Base-by-base conservation (phyloP, 306 rosid species). In the Alnus glutinosa region DNA sequence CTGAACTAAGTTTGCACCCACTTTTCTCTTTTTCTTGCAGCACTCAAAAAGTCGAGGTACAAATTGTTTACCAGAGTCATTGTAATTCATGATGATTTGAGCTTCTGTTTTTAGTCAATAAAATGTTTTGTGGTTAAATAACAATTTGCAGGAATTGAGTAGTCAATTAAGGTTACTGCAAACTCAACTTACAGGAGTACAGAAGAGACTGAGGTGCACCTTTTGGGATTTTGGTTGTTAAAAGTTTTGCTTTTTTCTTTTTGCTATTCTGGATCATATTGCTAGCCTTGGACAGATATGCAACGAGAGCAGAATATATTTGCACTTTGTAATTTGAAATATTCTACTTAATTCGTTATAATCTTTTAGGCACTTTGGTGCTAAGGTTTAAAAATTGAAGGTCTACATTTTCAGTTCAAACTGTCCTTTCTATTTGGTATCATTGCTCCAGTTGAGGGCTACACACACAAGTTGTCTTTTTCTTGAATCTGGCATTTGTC, bases 151-250 rank as follows among this genome's bases (percentile, higher is more conserved):
- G 96, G 93, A 90, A 54, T 82, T 88, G 80, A 83, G 76, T 55
- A 85, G 77, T 81, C 87, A 86, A 64, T 79, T 76, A 54, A 82
- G 85, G 79, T 70, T 73, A 47, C 79, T 88, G 83, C 92, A 92
- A 82, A 59, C 83, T 68, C 90, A 86, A 58, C 79, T 90, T 23
- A 42, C 88, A 52, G 92, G 85, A 81, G 69, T 81, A 36, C 91
- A 90, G 55, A 90, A 83, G 86, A 89, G 92, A 88, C 89, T 92
- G 89, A 92, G 97, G 97, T 92, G 92, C 90, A 88, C 78, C 90
- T 87, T 87, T 75, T 87, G 88, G 85, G 88, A 84, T 83, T 83
- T 92, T 89, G 82, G 75, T 90, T 86, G 79, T 88, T 85, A 83
- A 84, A 84, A 86, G 84, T 89, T 84, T 87, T 86, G 81, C 86